These are phyloP conservation scores for Colletotrichum cereale DNA, from an alignment of 2,329 filamentous ascomycete species.

Conservation along the genomic window DNA sequence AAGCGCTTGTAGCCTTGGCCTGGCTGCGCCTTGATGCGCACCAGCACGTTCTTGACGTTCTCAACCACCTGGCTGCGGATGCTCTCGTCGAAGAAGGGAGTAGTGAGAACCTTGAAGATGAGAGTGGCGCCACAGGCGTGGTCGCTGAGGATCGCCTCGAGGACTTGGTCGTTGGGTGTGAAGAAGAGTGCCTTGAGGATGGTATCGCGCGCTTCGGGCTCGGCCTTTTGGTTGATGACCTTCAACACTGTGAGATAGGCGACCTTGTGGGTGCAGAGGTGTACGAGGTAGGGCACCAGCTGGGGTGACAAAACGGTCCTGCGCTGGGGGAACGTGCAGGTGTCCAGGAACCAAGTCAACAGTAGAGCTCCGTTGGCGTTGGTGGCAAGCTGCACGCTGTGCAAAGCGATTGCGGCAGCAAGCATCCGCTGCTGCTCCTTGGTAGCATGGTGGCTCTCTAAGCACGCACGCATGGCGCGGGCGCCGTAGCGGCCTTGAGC, in stretches of 20 bases:
- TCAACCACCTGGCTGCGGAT: slow-evolving; percentile 91
- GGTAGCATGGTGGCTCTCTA: slow-evolving; percentile 94
- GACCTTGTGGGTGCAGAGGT: slow-evolving; percentile 98
- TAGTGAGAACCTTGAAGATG: slow-evolving; percentile 98
- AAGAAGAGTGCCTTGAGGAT: slow-evolving; percentile 95
- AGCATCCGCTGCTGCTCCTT: slow-evolving; percentile 97
- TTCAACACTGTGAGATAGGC: slow-evolving; percentile 97
- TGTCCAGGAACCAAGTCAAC: slow-evolving; percentile 97
- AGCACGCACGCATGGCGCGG: slow-evolving; percentile 93
- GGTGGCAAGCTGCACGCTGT: slow-evolving; percentile 95
- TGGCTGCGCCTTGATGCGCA: slow-evolving; percentile 92
- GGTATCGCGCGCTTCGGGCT: slow-evolving; percentile 90
- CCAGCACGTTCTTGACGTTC: slow-evolving; percentile 89
- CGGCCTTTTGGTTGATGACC: slow-evolving; percentile 97
- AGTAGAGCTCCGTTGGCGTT: slow-evolving; percentile 95
- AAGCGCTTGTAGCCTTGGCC: slow-evolving; percentile 97
- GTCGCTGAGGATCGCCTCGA: slow-evolving; percentile 92
- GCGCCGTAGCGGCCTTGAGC: slow-evolving; percentile 94
- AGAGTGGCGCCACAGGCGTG: slow-evolving; percentile 93
- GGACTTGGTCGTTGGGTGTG: slow-evolving; percentile 83
- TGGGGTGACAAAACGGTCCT: slow-evolving; percentile 92
- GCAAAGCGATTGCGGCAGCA: slow-evolving; percentile 92
- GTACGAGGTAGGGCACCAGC: slow-evolving; percentile 91
- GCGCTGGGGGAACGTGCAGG: slow-evolving; percentile 93
- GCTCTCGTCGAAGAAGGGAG: slow-evolving; percentile 94